Percentiles rank a stretch among this genome's conserved stretches.
Conservation (phyloP, 176 grass and related monocot species). For the Saccharum officinarum region DNA sequence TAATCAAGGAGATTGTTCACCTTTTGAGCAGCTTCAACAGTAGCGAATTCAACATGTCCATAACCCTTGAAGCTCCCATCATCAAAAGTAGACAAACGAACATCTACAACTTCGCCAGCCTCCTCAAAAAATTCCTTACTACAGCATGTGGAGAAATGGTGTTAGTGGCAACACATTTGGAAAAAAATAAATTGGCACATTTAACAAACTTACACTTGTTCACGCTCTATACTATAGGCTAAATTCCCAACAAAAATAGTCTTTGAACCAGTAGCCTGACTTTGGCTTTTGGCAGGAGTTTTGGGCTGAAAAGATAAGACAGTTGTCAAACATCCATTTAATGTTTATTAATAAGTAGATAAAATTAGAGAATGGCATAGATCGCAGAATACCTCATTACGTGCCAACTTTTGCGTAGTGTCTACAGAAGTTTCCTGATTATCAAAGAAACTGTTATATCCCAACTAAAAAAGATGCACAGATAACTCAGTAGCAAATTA, state of each 20-base stretch:
- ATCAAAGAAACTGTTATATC: slow-evolving; percentile 10
- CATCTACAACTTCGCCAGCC: slow-evolving; percentile 58
- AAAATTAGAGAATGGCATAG: background rate
- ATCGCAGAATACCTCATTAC: slow-evolving; percentile 36
- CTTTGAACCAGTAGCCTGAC: slow-evolving; percentile 44
- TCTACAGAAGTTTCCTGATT: slow-evolving; percentile 32
- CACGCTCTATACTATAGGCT: slow-evolving; percentile 38
- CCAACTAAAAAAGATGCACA: background rate
- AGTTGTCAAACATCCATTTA: slow-evolving; percentile 7
- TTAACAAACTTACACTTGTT: slow-evolving; percentile 62
- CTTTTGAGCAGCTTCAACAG: slow-evolving; percentile 66
- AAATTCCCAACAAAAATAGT: slow-evolving; percentile 74
- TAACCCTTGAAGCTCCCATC: slow-evolving; percentile 61
- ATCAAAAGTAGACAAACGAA: slow-evolving; percentile 43
- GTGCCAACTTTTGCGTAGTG: slow-evolving; percentile 8
- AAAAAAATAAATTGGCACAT: background rate
- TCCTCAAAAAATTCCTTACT: slow-evolving; percentile 72
- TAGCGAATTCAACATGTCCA: slow-evolving; percentile 80
- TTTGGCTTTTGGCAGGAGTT: slow-evolving; percentile 52
- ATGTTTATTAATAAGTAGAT: background rate
- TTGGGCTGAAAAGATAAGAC: slow-evolving; percentile 41
- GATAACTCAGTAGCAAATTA: background rate
- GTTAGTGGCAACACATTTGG: background rate
- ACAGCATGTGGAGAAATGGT: background rate
- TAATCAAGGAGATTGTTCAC: slow-evolving; percentile 25